These are phyloP conservation scores for Phtheirospermum japonicum DNA, from an alignment of 257 asterid genomes.

Conservation along the genomic window DNA sequence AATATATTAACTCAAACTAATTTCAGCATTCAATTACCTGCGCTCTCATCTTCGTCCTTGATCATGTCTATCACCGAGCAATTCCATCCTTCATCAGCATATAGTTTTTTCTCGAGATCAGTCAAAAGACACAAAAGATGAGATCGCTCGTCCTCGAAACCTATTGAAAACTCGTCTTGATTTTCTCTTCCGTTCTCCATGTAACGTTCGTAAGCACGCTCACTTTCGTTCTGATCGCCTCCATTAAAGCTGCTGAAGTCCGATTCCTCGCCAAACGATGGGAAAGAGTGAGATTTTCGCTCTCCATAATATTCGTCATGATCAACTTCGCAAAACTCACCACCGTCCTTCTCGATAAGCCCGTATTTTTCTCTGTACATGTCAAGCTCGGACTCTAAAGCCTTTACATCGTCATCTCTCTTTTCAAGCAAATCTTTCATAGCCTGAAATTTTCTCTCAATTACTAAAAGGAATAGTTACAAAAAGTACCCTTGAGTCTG, in stretches of 20 bases:
- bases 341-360: conserved; percentile 41
- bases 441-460: conserved; percentile 30
- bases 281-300: conserved; percentile 43
- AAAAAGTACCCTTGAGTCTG: neutral
- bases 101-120: conserved; percentile 45
- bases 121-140: conserved; percentile 47
- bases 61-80: conserved; percentile 21
- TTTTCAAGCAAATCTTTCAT: conserved; percentile 56
- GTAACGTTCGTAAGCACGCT: conserved; percentile 20
- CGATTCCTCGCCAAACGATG: conserved; percentile 46
- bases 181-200: conserved; percentile 29
- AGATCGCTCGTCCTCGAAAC: conserved; percentile 56
- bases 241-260: conserved; percentile 42
- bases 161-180: conserved; percentile 37
- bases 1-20: neutral
- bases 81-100: conserved; percentile 30
- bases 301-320: conserved; percentile 63
- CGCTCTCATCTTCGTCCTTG: conserved; percentile 30
- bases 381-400: conserved; percentile 57
- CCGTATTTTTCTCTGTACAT: conserved; percentile 57
- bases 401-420: conserved; percentile 64
- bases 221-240: conserved; percentile 31
- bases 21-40: conserved; percentile 35
- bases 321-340: conserved; percentile 65
- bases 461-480: too few species aligned